These are phyloP conservation scores for Limonomyces culmigenus DNA, from an alignment of 1,284 basidiomycete genomes.

Conservation along the genomic window DNA sequence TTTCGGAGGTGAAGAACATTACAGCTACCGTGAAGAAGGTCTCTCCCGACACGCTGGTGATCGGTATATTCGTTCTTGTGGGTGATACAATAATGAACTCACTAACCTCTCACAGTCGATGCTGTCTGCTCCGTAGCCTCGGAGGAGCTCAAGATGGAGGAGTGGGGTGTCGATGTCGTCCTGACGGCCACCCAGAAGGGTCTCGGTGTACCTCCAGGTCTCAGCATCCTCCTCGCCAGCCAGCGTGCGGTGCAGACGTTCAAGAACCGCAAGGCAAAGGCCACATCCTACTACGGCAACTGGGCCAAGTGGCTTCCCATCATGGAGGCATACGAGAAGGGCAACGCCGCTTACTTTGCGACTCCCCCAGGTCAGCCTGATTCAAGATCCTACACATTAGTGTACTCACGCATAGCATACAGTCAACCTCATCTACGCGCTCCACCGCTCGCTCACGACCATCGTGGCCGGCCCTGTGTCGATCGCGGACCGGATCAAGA, in stretches of 20 bases:
- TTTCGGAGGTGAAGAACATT: constrained; percentile 74
- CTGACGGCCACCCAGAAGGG: constrained; percentile 92
- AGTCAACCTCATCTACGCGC: constrained; percentile 79
- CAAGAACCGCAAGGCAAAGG: constrained; percentile 52
- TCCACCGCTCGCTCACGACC: constrained; percentile 61
- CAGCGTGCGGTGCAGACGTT: constrained; percentile 67
- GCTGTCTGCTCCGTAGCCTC: constrained; percentile 93
- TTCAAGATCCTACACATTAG: neutral
- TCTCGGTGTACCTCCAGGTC: constrained; percentile 85
- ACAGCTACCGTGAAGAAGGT: constrained; percentile 59
- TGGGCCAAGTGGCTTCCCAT: constrained; percentile 94
- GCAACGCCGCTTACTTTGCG: constrained; percentile 76
- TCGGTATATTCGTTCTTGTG: constrained; percentile 9
- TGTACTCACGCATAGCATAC: neutral
- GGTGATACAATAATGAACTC: neutral
- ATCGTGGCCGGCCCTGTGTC: constrained; percentile 48
- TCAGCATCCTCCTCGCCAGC: constrained; percentile 77
- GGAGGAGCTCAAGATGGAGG: constrained; percentile 91
- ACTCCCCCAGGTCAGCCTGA: constrained; percentile 62
- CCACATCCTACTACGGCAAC: constrained; percentile 74
- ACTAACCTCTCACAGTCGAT: constrained; percentile 33
- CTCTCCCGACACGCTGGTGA: constrained; percentile 75
- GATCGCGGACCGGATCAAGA: constrained; percentile 66
- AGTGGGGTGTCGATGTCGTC: constrained; percentile 87
- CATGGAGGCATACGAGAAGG: constrained; percentile 79